Conservation (phyloP, 2,329 filamentous ascomycete genomes). For the Diaporthe citrichinensis region DNA sequence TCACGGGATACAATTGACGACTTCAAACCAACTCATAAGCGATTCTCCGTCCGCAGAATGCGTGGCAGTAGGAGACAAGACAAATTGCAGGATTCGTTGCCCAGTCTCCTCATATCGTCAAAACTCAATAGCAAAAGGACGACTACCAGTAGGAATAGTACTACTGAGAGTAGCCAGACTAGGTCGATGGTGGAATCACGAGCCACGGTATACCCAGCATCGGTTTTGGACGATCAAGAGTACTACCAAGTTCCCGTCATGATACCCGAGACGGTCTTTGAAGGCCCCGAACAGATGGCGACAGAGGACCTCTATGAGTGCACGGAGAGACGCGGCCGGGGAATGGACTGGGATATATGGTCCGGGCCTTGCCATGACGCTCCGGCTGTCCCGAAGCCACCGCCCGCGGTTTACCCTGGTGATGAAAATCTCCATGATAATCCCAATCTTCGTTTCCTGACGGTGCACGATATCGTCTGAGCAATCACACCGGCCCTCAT, state of each 20-base stretch:
- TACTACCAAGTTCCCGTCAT: slow-evolving; percentile 24
- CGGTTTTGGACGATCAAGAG: slow-evolving; percentile 10
- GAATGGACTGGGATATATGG: slow-evolving; percentile 3
- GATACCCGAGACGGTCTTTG: slow-evolving; percentile 32
- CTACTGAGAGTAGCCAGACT: slow-evolving; percentile 4
- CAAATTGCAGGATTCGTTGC: background rate
- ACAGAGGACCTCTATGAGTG: background rate
- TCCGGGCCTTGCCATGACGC: background rate
- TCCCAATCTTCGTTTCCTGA: slow-evolving; percentile 18
- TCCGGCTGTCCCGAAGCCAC: background rate
- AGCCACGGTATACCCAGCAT: background rate
- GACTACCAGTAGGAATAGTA: background rate
- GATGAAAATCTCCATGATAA: background rate
- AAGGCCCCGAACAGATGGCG: background rate
- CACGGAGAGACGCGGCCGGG: background rate
- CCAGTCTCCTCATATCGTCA: background rate
- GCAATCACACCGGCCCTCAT: background rate
- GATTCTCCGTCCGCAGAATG: background rate
- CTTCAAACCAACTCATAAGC: background rate
- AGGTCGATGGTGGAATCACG: slow-evolving; percentile 21
- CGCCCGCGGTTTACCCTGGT: background rate
- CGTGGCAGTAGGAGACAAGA: background rate
- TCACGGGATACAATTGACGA: background rate
- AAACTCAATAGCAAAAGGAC: background rate
- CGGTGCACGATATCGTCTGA: slow-evolving; percentile 12